Percentiles rank a stretch among this genome's conserved stretches.
phyloP scores from a whole-genome alignment of 2,329 filamentous ascomycete genomes.

The Fusarium oligoseptatum region DNA sequence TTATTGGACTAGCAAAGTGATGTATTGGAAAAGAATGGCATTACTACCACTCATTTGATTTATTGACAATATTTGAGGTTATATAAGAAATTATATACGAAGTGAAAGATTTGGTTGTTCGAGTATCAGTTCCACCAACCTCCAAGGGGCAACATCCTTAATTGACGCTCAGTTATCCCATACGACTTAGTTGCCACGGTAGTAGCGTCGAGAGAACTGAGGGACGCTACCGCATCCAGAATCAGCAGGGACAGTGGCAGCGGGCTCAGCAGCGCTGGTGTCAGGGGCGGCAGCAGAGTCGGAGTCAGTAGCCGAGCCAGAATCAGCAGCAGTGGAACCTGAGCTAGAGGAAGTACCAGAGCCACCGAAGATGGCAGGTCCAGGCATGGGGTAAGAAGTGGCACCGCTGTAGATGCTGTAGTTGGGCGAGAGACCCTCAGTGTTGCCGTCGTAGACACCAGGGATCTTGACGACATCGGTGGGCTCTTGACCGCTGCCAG shows the following conservation, averaged over 20 bases:
- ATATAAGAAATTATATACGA: not conserved
- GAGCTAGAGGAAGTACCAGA: not conserved
- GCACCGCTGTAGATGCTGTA: conserved; percentile 9
- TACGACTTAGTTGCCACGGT: not conserved
- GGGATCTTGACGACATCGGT: conserved; percentile 9
- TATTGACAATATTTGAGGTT: not conserved
- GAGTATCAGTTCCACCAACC: not conserved
- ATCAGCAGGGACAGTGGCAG: not conserved
- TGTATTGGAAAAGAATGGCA: not conserved
- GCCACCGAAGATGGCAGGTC: conserved; percentile 4
- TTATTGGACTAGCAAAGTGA: not conserved
- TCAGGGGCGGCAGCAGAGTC: not conserved
- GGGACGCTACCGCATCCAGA: not conserved
- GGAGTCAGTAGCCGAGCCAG: not conserved
- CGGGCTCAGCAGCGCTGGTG: not conserved
- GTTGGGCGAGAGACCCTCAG: conserved; percentile 10
- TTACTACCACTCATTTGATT: not conserved
- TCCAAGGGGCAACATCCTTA: not conserved
- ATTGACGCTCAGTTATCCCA: not conserved
- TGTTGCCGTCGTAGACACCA: conserved; percentile 10
- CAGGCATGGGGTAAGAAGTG: conserved; percentile 11
- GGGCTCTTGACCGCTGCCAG: not conserved
- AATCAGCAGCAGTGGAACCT: not conserved
- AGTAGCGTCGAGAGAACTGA: not conserved
- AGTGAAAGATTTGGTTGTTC: not conserved